phyloP scores from a whole-genome alignment of 805 yeast species.

The Candida ascalaphidarum region DNA sequence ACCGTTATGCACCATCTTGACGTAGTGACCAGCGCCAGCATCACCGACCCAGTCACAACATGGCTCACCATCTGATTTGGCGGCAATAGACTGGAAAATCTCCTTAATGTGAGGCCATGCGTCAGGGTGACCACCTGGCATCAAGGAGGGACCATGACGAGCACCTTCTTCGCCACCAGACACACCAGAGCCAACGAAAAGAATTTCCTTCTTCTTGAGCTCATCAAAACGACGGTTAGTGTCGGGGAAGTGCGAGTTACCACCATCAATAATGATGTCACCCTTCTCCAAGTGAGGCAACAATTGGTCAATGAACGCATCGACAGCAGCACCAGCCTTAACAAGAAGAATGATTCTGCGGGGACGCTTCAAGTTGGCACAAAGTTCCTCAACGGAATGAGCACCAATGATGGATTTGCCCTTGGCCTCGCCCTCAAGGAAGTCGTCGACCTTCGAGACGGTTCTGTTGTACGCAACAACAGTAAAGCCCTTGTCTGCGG shows the following conservation, averaged over 20 bases:
- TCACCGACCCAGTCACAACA: slow-evolving; percentile 99
- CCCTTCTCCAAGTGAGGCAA: slow-evolving; percentile 90
- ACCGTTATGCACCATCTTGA: slow-evolving; percentile 99
- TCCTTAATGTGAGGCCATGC: slow-evolving; percentile 99
- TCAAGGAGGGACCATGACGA: slow-evolving; percentile 95
- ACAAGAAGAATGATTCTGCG: slow-evolving; percentile 91
- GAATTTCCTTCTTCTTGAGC: slow-evolving; percentile 76
- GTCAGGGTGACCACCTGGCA: slow-evolving; percentile 98
- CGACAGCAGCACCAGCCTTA: slow-evolving; percentile 96
- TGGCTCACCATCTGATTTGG: slow-evolving; percentile 97
- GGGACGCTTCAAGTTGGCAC: slow-evolving; percentile 88
- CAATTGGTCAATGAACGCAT: slow-evolving; percentile 79
- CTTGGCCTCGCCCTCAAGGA: slow-evolving; percentile 91
- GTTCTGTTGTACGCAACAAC: slow-evolving; percentile 99
- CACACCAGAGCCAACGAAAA: slow-evolving; percentile 97
- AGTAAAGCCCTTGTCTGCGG: slow-evolving; percentile 97
- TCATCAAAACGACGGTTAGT: slow-evolving; percentile 93
- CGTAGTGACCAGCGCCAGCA: slow-evolving; percentile 98
- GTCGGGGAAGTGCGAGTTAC: slow-evolving; percentile 99
- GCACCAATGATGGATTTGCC: slow-evolving; percentile 96
- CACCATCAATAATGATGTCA: slow-evolving; percentile 98
- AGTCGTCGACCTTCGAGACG: slow-evolving; percentile 88
- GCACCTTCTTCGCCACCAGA: slow-evolving; percentile 99
- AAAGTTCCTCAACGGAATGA: slow-evolving; percentile 81
- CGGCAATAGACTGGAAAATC: slow-evolving; percentile 92